These are phyloP conservation scores for Geotrichum citri-aurantii DNA, from an alignment of 1,139 yeast species.

Conservation along the genomic window DNA sequence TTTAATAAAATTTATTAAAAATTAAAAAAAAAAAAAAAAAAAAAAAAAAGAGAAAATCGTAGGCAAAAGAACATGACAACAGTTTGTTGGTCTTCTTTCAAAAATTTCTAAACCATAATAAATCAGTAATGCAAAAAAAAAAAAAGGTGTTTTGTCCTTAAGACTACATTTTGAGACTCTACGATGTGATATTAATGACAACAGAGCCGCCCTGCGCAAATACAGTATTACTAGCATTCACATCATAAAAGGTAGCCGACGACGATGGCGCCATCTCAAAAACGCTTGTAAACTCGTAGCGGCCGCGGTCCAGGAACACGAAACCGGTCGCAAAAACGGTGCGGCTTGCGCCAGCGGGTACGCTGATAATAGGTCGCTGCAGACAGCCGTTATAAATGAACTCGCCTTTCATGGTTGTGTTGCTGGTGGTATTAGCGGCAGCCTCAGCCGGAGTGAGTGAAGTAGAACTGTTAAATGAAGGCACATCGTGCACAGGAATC, in stretches of 20 bases:
- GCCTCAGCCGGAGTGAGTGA: no score
- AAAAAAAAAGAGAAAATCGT: no score
- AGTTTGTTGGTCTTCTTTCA: no score
- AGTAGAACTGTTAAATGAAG: neutral
- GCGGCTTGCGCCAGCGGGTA: conserved; percentile 43
- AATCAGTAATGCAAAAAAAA: no score
- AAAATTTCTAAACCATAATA: no score
- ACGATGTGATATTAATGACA: neutral
- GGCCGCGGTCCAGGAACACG: conserved; percentile 61
- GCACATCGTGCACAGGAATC: neutral
- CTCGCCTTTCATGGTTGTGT: conserved; percentile 25
- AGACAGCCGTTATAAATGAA: conserved; percentile 53
- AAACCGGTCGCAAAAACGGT: conserved; percentile 46
- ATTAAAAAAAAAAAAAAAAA: no score
- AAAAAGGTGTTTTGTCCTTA: no score
- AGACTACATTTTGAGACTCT: no score
- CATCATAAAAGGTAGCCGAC: neutral
- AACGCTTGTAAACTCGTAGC: conserved; percentile 71
- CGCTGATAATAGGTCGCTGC: conserved; percentile 46
- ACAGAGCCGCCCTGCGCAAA: neutral
- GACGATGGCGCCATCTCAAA: conserved; percentile 42
- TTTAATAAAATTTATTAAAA: no score
- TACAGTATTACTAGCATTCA: no score
- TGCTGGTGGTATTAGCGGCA: neutral
- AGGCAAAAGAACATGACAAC: no score